Conservation (phyloP, 2,329 filamentous ascomycete species). For the Fusarium pseudocircinatum region DNA sequence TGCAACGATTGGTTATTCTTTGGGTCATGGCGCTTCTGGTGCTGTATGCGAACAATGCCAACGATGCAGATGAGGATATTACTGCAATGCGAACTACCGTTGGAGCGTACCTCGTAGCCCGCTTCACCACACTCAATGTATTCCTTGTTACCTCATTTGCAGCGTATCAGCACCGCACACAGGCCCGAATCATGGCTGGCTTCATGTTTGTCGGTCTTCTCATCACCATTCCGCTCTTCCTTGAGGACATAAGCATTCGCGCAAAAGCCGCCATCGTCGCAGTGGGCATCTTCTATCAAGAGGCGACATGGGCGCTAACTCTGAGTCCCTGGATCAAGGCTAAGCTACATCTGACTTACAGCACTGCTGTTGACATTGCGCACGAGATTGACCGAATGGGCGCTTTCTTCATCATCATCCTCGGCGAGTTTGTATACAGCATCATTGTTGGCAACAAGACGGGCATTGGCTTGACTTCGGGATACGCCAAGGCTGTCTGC, state of each 20-base stretch:
- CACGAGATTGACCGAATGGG: slow-evolving; percentile 61
- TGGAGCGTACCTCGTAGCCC: slow-evolving; percentile 58
- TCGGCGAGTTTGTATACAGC: slow-evolving; percentile 60
- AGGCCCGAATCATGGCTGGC: slow-evolving; percentile 55
- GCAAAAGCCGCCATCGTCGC: slow-evolving; percentile 55
- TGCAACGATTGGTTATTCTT: slow-evolving; percentile 58
- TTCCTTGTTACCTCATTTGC: slow-evolving; percentile 57
- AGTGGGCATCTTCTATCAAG: slow-evolving; percentile 54
- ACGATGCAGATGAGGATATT: slow-evolving; percentile 54
- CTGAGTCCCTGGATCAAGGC: slow-evolving; percentile 56
- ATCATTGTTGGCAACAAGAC: slow-evolving; percentile 59
- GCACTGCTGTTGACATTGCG: slow-evolving; percentile 59
- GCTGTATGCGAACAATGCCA: slow-evolving; percentile 59
- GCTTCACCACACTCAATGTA: slow-evolving; percentile 52
- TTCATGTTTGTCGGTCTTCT: slow-evolving; percentile 54
- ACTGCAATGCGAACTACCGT: slow-evolving; percentile 56
- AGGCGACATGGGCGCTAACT: slow-evolving; percentile 55
- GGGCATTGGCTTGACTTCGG: slow-evolving; percentile 54
- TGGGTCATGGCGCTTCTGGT: slow-evolving; percentile 62
- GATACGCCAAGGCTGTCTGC: slow-evolving; percentile 57
- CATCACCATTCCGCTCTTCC: slow-evolving; percentile 55
- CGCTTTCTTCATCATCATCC: slow-evolving; percentile 62
- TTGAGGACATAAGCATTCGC: slow-evolving; percentile 52
- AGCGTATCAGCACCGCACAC: slow-evolving; percentile 57
- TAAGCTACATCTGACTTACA: slow-evolving; percentile 54